A percentile compares a stretch with the other conserved stretches of the same genome.
Conservation (phyloP, 306 rosid genomes). For the Medicago truncatula region MtrunA17r5.0-ANR NC_053044.1:55979501-55980000, state of each 20-base stretch:
- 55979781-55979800: slow-evolving; percentile 56
- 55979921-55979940: slow-evolving; percentile 71
- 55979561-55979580: slow-evolving; percentile 65
- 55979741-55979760: slow-evolving; percentile 77
- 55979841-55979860: slow-evolving; percentile 67
- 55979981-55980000: slow-evolving; percentile 69
- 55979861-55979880: slow-evolving; percentile 63
- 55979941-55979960: slow-evolving; percentile 59
- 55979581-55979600: slow-evolving; percentile 73
- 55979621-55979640: slow-evolving; percentile 67
- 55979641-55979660: slow-evolving; percentile 54
- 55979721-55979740: slow-evolving; percentile 64
- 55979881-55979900: slow-evolving; percentile 54
- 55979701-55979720: slow-evolving; percentile 76
- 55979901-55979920: slow-evolving; percentile 48
- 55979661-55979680: slow-evolving; percentile 75
- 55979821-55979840: slow-evolving; percentile 58
- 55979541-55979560: slow-evolving; percentile 77
- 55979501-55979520: slow-evolving; percentile 66
- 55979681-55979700: slow-evolving; percentile 76
- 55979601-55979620: slow-evolving; percentile 66
- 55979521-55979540: slow-evolving; percentile 63
- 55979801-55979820: slow-evolving; percentile 49
- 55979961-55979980: slow-evolving; percentile 70
- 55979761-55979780: slow-evolving; percentile 66